Evolutionary conservation across 805 yeast species (phyloP).

Genomic region (Diddensiella santjacobensis): DNA sequence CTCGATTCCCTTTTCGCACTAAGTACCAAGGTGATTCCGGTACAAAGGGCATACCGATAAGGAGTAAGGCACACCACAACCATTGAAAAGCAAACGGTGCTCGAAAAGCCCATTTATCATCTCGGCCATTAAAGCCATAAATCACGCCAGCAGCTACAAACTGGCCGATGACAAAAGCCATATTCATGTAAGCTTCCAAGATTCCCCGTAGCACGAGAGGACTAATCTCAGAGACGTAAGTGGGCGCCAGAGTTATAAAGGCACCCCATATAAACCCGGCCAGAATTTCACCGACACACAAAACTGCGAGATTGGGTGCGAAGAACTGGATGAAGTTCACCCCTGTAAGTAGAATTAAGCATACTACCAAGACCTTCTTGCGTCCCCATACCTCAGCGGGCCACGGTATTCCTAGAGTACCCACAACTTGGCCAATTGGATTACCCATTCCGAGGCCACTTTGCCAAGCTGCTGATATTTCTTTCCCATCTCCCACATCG

Average conservation of each 20-base stretch:
- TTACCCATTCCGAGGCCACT: slow-evolving; percentile 19
- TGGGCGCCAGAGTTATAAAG: slow-evolving; percentile 46
- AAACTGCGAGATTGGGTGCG: slow-evolving; percentile 36
- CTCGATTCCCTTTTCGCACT: slow-evolving; percentile 39
- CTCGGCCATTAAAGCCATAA: slow-evolving; percentile 34
- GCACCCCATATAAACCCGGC: slow-evolving; percentile 48
- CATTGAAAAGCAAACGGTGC: slow-evolving; percentile 58
- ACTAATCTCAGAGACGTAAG: slow-evolving; percentile 54
- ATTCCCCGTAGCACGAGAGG: slow-evolving; percentile 48
- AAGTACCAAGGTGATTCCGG: slow-evolving; percentile 59
- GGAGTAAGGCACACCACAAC: slow-evolving; percentile 52
- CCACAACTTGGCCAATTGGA: slow-evolving; percentile 41
- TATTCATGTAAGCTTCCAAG: slow-evolving; percentile 47
- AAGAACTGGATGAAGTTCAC: slow-evolving; percentile 47
- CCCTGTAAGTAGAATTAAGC: slow-evolving; percentile 35
- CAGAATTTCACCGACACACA: slow-evolving; percentile 36
- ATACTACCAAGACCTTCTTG: slow-evolving; percentile 39
- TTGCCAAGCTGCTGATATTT: slow-evolving; percentile 24
- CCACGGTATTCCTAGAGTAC: slow-evolving; percentile 43
- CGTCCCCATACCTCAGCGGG: slow-evolving; percentile 45
- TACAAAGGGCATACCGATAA: slow-evolving; percentile 42
- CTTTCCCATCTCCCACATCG: slow-evolving; percentile 18
- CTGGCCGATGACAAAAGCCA: slow-evolving; percentile 57
- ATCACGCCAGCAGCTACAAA: slow-evolving; percentile 49
- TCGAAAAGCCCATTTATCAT: slow-evolving; percentile 43